A percentile compares a stretch with the other conserved stretches of the same genome.
Evolutionary conservation across 169 alveolate species (phyloP).

Genomic region (Cryptosporidium sp.): DNA sequence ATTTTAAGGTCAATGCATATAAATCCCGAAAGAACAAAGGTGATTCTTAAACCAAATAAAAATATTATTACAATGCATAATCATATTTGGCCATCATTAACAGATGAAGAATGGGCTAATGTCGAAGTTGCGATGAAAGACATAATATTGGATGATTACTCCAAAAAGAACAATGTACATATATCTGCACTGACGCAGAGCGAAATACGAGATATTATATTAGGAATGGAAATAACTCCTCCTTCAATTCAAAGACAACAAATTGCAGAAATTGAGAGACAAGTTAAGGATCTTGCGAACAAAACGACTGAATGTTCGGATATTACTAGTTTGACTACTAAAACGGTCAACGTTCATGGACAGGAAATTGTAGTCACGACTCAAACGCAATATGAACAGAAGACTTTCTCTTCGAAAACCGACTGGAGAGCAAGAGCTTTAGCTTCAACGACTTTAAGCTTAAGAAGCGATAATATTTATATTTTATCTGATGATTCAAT

Average conservation of each 20-base stretch:
- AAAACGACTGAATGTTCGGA: constrained; percentile 82
- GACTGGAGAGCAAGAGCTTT: constrained; percentile 99
- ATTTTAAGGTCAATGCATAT: constrained; percentile 98
- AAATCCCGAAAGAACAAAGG: constrained; percentile 98
- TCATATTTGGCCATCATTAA: constrained; percentile 99
- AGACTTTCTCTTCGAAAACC: constrained; percentile 95
- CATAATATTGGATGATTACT: constrained; percentile 97
- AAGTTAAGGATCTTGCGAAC: constrained; percentile 83
- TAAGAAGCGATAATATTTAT: constrained; percentile 96
- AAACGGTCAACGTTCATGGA: constrained; percentile 97
- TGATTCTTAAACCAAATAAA: constrained; percentile 96
- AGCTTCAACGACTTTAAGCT: constrained; percentile 95
- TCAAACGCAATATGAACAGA: constrained; percentile 98
- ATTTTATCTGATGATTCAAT: constrained; percentile 90
- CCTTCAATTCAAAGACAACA: constrained; percentile 96
- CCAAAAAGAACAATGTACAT: constrained; percentile 98
- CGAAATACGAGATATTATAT: constrained; percentile 99
- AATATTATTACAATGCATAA: constrained; percentile 98
- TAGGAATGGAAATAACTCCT: constrained; percentile 99
- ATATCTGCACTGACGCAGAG: constrained; percentile 98
- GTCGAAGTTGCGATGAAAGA: constrained; percentile 99
- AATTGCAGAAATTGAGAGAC: constrained; percentile 94
- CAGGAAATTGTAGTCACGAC: constrained; percentile 97
- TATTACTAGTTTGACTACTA: constrained; percentile 91
- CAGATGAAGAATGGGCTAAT: constrained; percentile 99